Conservation (phyloP, 495 filamentous ascomycete genomes). For the Trichoderma asperelloides region DNA sequence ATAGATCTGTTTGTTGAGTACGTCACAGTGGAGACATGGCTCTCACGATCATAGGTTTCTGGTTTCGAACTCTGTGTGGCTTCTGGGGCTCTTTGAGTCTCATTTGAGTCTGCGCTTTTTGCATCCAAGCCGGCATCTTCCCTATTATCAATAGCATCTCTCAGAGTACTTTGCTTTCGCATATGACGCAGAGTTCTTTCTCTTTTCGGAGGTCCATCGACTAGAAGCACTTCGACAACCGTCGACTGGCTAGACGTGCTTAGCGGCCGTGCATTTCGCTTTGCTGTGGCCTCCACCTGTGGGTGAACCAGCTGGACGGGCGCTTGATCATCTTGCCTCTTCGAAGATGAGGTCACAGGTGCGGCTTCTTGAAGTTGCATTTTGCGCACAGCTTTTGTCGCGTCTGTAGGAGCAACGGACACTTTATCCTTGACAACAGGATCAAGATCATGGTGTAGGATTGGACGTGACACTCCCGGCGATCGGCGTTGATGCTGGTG, state of each 20-base stretch:
- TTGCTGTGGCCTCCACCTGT: not conserved
- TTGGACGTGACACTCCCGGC: not conserved
- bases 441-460: not conserved
- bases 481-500: not conserved
- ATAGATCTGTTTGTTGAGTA: constrained; percentile 36
- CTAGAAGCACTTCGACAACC: constrained; percentile 59
- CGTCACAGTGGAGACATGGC: constrained; percentile 48
- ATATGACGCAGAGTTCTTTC: constrained; percentile 58
- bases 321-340: constrained; percentile 15
- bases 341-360: constrained; percentile 23
- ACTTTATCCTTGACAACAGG: constrained; percentile 38
- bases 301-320: not conserved
- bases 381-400: constrained; percentile 38
- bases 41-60: constrained; percentile 24
- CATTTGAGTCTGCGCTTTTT: not conserved
- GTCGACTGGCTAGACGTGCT: constrained; percentile 49
- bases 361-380: constrained; percentile 40
- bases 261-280: not conserved
- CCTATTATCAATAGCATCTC: constrained; percentile 35
- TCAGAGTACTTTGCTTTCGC: constrained; percentile 46
- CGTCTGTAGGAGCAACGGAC: constrained; percentile 36
- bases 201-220: constrained; percentile 49
- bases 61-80: not conserved
- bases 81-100: not conserved
- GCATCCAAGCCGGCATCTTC: constrained; percentile 20